Conservation (phyloP, 345 rosid genomes). For the Stellera chamaejasme region DNA sequence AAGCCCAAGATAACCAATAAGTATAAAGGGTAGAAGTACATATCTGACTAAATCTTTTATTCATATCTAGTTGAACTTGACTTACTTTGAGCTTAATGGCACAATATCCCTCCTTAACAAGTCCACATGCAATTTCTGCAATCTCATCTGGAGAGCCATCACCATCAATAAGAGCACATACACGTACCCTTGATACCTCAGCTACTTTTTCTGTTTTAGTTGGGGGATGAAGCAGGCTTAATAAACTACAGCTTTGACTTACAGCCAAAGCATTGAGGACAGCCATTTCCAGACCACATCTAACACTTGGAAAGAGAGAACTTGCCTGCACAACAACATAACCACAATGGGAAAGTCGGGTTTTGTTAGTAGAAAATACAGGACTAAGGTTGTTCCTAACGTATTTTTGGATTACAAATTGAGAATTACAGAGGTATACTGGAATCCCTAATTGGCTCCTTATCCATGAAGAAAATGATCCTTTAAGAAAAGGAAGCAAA, state of each 20-base stretch:
- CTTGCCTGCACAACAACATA: slow-evolving; percentile 37
- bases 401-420: slow-evolving; percentile 6
- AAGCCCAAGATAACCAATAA: too few species aligned
- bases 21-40: too few species aligned
- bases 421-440: slow-evolving; percentile 33
- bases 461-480: slow-evolving; percentile 77
- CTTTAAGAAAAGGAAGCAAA: slow-evolving; percentile 55
- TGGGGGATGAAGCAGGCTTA: slow-evolving; percentile 34
- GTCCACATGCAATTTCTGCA: slow-evolving; percentile 49
- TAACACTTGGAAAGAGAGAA: slow-evolving; percentile 80
- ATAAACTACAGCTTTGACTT: slow-evolving; percentile 46
- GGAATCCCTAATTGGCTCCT: slow-evolving; percentile 66
- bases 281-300: slow-evolving; percentile 98
- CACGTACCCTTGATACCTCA: slow-evolving; percentile 37
- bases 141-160: slow-evolving; percentile 68
- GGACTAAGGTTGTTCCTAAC: background rate
- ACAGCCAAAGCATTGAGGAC: slow-evolving; percentile 62
- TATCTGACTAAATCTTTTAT: too few species aligned
- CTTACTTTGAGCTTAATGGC: slow-evolving; percentile 88
- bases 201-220: slow-evolving; percentile 28
- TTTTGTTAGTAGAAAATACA: background rate
- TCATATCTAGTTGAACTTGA: background rate
- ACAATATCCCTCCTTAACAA: slow-evolving; percentile 72
- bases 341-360: slow-evolving; percentile 8
- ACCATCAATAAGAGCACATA: slow-evolving; percentile 85